These are phyloP conservation scores for Sporothrix dimorphospora DNA, from an alignment of 2,329 filamentous ascomycete genomes.

Conservation along the genomic window DNA sequence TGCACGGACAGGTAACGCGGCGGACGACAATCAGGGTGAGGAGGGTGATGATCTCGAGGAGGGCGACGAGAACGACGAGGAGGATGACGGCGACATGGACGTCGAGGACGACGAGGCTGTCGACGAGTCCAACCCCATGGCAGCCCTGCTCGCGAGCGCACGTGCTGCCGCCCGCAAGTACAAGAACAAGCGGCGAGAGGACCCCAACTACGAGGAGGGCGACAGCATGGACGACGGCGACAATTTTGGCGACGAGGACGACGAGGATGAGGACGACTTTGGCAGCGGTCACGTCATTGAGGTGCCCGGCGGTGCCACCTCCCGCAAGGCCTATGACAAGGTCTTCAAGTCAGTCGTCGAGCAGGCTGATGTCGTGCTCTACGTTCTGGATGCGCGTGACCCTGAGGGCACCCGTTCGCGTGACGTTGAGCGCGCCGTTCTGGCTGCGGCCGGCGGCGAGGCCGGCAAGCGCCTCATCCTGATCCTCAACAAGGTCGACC, in stretches of 20 bases:
- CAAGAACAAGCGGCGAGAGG: conserved; percentile 65
- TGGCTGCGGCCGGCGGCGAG: conserved; percentile 69
- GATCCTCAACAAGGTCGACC: conserved; percentile 93
- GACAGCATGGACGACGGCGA: conserved; percentile 45
- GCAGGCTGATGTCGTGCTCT: conserved; percentile 85
- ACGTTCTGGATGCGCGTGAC: conserved; percentile 90
- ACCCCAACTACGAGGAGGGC: conserved; percentile 60
- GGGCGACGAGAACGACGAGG: conserved; percentile 55
- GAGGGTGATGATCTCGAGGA: conserved; percentile 52
- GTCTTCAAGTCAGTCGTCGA: conserved; percentile 93
- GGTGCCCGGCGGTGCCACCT: conserved; percentile 60
- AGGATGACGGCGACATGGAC: conserved; percentile 56
- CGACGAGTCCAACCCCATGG: conserved; percentile 83
- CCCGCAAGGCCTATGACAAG: conserved; percentile 89
- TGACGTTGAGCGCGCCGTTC: conserved; percentile 87
- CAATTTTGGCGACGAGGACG: conserved; percentile 50
- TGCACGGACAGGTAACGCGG: conserved; percentile 55
- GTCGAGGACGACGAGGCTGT: conserved; percentile 58
- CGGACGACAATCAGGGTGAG: conserved; percentile 50
- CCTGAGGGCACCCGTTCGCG: conserved; percentile 88
- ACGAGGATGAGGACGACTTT: conserved; percentile 54
- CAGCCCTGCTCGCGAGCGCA: conserved; percentile 84
- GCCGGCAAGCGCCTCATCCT: conserved; percentile 80
- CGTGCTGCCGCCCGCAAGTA: conserved; percentile 76
- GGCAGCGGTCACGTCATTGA: conserved; percentile 54